Evolutionary conservation across 805 yeast species (phyloP).

Genomic region (Nakazawaea peltata): DNA sequence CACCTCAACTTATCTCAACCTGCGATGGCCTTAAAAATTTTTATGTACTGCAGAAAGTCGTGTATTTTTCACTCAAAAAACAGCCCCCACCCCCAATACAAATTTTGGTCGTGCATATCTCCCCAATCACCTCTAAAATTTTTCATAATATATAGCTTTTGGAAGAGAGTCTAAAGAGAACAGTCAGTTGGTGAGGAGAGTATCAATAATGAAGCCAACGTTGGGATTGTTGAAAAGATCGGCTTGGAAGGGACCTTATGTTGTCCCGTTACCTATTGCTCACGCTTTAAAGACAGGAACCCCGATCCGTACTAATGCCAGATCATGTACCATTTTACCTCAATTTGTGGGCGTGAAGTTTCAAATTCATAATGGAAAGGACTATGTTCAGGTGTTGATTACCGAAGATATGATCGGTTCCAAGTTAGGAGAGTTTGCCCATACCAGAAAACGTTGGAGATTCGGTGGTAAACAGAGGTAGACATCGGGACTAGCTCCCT

Average conservation of each 20-base stretch:
- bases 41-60: too few species aligned
- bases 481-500: not conserved
- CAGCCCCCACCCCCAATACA: too few species aligned
- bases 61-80: too few species aligned
- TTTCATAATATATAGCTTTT: constrained; percentile 8
- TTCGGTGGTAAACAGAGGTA: constrained; percentile 36
- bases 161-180: not conserved
- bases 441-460: constrained; percentile 82
- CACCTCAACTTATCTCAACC: too few species aligned
- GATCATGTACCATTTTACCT: constrained; percentile 91
- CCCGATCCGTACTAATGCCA: constrained; percentile 93
- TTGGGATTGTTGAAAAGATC: constrained; percentile 38
- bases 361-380: constrained; percentile 94
- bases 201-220: constrained; percentile 28
- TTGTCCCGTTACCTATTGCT: constrained; percentile 90
- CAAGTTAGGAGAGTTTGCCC: constrained; percentile 92
- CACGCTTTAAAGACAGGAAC: constrained; percentile 74
- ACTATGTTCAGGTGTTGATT: constrained; percentile 79
- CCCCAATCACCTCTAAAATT: constrained; percentile 4
- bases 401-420: constrained; percentile 96
- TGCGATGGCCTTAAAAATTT: too few species aligned
- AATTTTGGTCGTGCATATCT: constrained; percentile 10
- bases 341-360: constrained; percentile 92
- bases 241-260: constrained; percentile 77
- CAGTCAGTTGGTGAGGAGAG: not conserved